These are phyloP conservation scores for Trametes versicolor DNA, from an alignment of 1,284 basidiomycete genomes.

Conservation along the genomic window DNA sequence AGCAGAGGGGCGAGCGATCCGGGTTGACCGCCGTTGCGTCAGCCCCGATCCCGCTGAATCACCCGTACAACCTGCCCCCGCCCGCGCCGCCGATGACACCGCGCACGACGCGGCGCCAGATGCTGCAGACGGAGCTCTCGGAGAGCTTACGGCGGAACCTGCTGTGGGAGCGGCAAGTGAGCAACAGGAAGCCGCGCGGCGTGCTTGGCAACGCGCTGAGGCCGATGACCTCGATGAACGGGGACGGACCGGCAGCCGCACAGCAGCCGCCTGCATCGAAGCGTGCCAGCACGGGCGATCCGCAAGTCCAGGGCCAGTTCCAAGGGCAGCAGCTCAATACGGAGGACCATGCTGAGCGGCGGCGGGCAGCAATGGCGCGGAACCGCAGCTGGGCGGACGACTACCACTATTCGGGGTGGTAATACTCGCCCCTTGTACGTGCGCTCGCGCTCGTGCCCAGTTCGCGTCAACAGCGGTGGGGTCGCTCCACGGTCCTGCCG, in stretches of 20 bases:
- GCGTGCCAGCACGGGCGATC: constrained; percentile 31
- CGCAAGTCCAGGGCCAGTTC: constrained; percentile 10
- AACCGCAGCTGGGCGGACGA: constrained; percentile 78
- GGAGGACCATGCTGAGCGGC: constrained; percentile 51
- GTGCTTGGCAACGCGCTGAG: constrained; percentile 48
- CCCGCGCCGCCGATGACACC: constrained; percentile 82
- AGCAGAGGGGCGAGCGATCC: constrained; percentile 22
- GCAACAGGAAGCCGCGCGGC: constrained; percentile 55
- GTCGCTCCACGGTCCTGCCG: background rate
- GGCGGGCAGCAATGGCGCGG: constrained; percentile 58
- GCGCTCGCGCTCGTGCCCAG: background rate
- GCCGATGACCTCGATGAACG: constrained; percentile 51
- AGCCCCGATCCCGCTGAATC: constrained; percentile 67
- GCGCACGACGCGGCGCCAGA: constrained; percentile 83
- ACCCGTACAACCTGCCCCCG: constrained; percentile 79
- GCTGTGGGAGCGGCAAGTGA: constrained; percentile 85
- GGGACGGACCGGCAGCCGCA: constrained; percentile 43
- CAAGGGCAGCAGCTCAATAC: constrained; percentile 24
- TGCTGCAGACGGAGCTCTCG: constrained; percentile 87
- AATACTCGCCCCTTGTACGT: constrained; percentile 19
- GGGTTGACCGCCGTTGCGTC: constrained; percentile 44
- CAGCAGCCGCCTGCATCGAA: constrained; percentile 20
- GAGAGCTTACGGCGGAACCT: constrained; percentile 86
- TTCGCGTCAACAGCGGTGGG: background rate
- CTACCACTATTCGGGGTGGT: constrained; percentile 76